Conservation (phyloP, 2,329 filamentous ascomycete species). For the Clarireedia monteithiana region DNA sequence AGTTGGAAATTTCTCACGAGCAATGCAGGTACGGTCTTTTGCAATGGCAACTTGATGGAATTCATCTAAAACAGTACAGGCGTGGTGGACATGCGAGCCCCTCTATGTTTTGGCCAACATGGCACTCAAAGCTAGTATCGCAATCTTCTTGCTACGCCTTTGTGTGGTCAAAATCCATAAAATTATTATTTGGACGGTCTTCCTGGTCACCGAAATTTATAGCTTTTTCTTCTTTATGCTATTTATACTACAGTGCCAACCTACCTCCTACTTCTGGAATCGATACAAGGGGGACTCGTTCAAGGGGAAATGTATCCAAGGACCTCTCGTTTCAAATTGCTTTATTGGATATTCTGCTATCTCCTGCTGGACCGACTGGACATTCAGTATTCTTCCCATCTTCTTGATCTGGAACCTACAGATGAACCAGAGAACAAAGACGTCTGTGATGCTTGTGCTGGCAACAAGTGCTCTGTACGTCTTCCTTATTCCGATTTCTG, state of each 20-base stretch:
- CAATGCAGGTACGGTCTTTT: neutral
- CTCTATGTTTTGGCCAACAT: constrained; percentile 34
- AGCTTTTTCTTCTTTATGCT: constrained; percentile 32
- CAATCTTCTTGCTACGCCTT: constrained; percentile 35
- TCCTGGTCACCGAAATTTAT: constrained; percentile 30
- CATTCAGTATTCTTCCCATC: constrained; percentile 33
- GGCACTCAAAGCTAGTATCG: constrained; percentile 33
- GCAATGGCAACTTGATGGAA: neutral
- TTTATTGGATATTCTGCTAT: constrained; percentile 32
- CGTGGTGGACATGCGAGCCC: constrained; percentile 33
- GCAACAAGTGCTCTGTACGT: constrained; percentile 32
- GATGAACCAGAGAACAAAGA: constrained; percentile 33
- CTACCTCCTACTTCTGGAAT: constrained; percentile 34
- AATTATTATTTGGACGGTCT: constrained; percentile 29
- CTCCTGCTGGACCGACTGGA: constrained; percentile 35
- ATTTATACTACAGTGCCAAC: constrained; percentile 34
- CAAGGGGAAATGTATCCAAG: constrained; percentile 29
- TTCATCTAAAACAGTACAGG: constrained; percentile 10
- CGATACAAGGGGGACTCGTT: constrained; percentile 20
- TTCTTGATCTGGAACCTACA: constrained; percentile 35
- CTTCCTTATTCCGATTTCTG: neutral
- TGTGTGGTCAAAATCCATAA: constrained; percentile 27
- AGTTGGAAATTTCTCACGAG: neutral
- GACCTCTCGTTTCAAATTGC: constrained; percentile 29
- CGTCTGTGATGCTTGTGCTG: constrained; percentile 28